Conservation (phyloP, 495 filamentous ascomycete species). For the Extremus antarcticus region DNA sequence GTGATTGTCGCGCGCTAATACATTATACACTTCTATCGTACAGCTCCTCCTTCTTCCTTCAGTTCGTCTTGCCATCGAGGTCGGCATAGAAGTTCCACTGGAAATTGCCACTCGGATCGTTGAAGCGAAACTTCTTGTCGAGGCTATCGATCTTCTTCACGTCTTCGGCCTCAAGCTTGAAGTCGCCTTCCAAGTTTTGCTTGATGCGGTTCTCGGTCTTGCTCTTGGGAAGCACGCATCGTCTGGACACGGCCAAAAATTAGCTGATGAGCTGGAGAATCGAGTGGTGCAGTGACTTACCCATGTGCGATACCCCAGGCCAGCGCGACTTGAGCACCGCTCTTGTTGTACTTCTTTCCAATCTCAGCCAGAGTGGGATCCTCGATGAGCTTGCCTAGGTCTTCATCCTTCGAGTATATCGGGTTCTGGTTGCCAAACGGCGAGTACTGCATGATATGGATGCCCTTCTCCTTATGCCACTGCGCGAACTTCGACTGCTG, state of each 20-base stretch:
- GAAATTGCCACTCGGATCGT: conserved; percentile 46
- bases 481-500: conserved; percentile 49
- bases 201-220: conserved; percentile 40
- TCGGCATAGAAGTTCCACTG: conserved; percentile 49
- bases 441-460: conserved; percentile 55
- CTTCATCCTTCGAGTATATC: conserved; percentile 41
- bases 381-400: conserved; percentile 47
- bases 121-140: conserved; percentile 50
- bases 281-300: not conserved
- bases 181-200: conserved; percentile 48
- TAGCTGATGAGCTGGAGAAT: not conserved
- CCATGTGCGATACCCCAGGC: conserved; percentile 56
- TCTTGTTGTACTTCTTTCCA: conserved; percentile 52
- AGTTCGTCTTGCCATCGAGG: conserved; percentile 46
- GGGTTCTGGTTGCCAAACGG: conserved; percentile 64
- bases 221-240: conserved; percentile 53
- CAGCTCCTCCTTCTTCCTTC: not conserved
- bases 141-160: conserved; percentile 42
- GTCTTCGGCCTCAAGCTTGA: conserved; percentile 44
- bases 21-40: not conserved
- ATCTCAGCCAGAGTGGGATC: conserved; percentile 50
- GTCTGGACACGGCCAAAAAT: not conserved
- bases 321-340: conserved; percentile 50
- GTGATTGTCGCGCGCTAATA: not conserved
- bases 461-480: conserved; percentile 44